phyloP scores from a whole-genome alignment of 805 yeast genomes.

The Starmerella stellata region DNA sequence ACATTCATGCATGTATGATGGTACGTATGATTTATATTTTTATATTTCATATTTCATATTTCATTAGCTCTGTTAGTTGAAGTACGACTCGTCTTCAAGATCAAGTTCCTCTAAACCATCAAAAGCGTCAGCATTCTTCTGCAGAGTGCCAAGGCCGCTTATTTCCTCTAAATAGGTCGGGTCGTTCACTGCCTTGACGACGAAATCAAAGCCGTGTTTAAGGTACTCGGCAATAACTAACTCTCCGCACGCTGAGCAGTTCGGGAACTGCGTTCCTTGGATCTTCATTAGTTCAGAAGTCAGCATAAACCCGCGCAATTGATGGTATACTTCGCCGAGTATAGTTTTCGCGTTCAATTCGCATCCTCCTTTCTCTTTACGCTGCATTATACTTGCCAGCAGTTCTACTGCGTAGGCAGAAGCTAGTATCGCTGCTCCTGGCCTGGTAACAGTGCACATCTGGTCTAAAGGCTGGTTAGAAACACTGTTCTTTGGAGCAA shows the following conservation, averaged over 20 bases:
- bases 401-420: conserved; percentile 75
- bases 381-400: conserved; percentile 55
- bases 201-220: conserved; percentile 62
- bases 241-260: conserved; percentile 76
- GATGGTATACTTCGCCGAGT: conserved; percentile 72
- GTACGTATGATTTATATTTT: too few relatives aligned
- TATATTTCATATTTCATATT: too few relatives aligned
- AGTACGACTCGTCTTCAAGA: conserved; percentile 4
- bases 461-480: conserved; percentile 82
- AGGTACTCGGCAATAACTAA: conserved; percentile 36
- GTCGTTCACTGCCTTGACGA: conserved; percentile 48
- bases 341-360: conserved; percentile 26
- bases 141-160: conserved; percentile 63
- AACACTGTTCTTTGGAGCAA: conserved; percentile 81
- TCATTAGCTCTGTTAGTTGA: too few relatives aligned
- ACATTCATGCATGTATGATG: too few relatives aligned
- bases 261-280: conserved; percentile 49
- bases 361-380: conserved; percentile 33
- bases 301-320: conserved; percentile 69
- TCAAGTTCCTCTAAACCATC: conserved; percentile 25
- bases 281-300: conserved; percentile 46
- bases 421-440: conserved; percentile 84
- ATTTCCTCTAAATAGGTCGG: conserved; percentile 50
- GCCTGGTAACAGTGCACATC: conserved; percentile 97
- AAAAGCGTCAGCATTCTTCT: conserved; percentile 46